phyloP scores from a whole-genome alignment of 2,329 filamentous ascomycete genomes.

The Pseudogymnoascus sp. region DNA sequence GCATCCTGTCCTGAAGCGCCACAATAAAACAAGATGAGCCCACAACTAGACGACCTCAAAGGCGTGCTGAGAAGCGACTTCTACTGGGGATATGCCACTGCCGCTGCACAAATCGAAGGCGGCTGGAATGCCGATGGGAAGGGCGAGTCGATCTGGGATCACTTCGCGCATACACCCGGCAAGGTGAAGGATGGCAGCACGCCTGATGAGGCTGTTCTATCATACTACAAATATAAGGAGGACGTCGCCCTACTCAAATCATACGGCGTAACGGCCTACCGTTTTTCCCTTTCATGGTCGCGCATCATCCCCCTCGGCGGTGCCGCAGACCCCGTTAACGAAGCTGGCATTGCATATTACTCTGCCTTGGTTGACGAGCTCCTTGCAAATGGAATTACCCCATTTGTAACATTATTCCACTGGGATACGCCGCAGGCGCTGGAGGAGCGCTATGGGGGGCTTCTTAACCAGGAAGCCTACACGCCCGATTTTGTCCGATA shows the following conservation, averaged over 20 bases:
- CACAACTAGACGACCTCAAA: slow-evolving; percentile 15
- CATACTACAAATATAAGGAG: slow-evolving; percentile 37
- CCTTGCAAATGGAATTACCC: neutral
- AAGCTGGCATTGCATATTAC: slow-evolving; percentile 1
- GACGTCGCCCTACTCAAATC: slow-evolving; percentile 53
- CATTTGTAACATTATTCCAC: neutral
- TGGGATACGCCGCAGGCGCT: slow-evolving; percentile 27
- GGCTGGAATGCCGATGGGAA: slow-evolving; percentile 36
- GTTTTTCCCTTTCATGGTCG: slow-evolving; percentile 58
- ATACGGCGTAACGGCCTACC: slow-evolving; percentile 51
- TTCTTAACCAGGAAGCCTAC: slow-evolving; percentile 29
- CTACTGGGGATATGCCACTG: slow-evolving; percentile 73
- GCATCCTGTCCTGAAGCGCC: neutral
- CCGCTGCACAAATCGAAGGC: slow-evolving; percentile 43
- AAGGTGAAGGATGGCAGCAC: slow-evolving; percentile 34
- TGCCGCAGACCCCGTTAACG: slow-evolving; percentile 1
- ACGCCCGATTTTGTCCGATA: slow-evolving; percentile 32
- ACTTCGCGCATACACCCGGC: slow-evolving; percentile 32
- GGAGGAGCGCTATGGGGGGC: slow-evolving; percentile 32
- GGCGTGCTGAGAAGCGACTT: slow-evolving; percentile 57
- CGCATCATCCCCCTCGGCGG: slow-evolving; percentile 49
- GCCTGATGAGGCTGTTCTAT: slow-evolving; percentile 32
- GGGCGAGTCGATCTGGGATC: slow-evolving; percentile 36
- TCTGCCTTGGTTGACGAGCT: neutral
- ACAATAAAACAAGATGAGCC: neutral